phyloP scores from a whole-genome alignment of 768 basidiomycete genomes.

The Pilatotrama ljubarskyi region DNA sequence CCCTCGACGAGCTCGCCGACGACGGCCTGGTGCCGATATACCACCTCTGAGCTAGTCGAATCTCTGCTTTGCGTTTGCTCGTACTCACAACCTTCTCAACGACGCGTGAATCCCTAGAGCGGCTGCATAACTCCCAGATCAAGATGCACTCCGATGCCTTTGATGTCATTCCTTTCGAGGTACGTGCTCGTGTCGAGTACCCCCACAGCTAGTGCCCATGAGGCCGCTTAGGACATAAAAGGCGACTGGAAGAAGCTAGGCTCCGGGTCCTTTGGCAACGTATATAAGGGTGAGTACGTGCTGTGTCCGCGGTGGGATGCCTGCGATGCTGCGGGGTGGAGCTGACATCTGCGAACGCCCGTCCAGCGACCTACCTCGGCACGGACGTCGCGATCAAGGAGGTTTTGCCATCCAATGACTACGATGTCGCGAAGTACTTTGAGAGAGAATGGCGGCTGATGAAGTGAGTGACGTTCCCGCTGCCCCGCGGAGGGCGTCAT shows the following conservation, averaged over 20 bases:
- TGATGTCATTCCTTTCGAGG: constrained; percentile 87
- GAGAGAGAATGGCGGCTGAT: constrained; percentile 98
- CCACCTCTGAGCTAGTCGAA: not conserved
- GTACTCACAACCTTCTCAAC: not conserved
- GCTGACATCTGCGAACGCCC: constrained; percentile 8
- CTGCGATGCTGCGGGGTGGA: not conserved
- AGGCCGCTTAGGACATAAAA: constrained; percentile 66
- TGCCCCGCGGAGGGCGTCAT: not conserved
- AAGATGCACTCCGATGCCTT: constrained; percentile 63
- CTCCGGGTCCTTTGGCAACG: constrained; percentile 91
- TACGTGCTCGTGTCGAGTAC: constrained; percentile 33
- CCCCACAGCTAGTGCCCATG: constrained; percentile 10
- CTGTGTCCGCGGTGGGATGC: constrained; percentile 26
- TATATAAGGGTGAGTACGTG: constrained; percentile 68
- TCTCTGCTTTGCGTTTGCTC: not conserved
- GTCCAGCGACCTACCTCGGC: constrained; percentile 82
- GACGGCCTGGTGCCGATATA: constrained; percentile 17
- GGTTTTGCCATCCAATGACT: constrained; percentile 86
- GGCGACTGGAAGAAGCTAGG: constrained; percentile 89
- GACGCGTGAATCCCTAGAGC: not conserved
- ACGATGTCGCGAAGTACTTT: constrained; percentile 97
- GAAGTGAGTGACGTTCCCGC: constrained; percentile 52
- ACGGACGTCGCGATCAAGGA: constrained; percentile 97
- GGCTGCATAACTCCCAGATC: constrained; percentile 12
- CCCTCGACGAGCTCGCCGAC: constrained; percentile 5